Base-by-base conservation (phyloP, 1,284 basidiomycete species). In the Melampsora americana region DNA sequence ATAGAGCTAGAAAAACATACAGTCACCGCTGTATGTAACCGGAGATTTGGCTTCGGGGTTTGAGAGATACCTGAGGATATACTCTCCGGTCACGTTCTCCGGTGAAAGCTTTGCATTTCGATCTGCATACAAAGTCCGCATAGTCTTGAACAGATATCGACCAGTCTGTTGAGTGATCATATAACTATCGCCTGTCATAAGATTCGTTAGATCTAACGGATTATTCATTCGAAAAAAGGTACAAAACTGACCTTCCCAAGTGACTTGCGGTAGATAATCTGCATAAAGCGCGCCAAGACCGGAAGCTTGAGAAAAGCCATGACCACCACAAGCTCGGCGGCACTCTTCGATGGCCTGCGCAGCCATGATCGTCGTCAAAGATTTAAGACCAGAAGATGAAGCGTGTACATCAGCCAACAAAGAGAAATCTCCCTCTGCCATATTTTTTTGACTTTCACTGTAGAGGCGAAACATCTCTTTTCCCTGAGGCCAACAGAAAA, bases 111-210 rank as follows among this genome's bases (percentile, higher is more conserved):
- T 64, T 16, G 69, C 69, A 65, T 72, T 64, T 35, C 60, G 69
- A 69, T 78, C 77, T 67, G 77, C 78, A 78, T 80, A 80, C 77
- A 82, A 69, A 39, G 77, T 77, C 30, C 81, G 80, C 81, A 81
- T 81, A 16, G 79, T 79, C 78, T 83, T 83, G 80, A 84, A 81
- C 9, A 84, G 80, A 79, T 83, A 83, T n/a, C 83, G 81, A 11
- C 80, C 81, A 66, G 79, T 79, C 77, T 84, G 83, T 79, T 84
- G 83, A 46, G 82, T 80, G n/a, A 84, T 80, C 81, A 84, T 83
- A 80, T 83, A 83, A 65, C 80, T 81, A 74, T 80, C 79, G 69
- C 79, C 79, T 69, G 77, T 79, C 77, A 50, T 65, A 48, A 28
- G 28, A 9, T 12, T 16, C 23, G 28, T 42, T 26, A 23, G 14